Base-by-base conservation (phyloP, 768 basidiomycete genomes). In the Kwoniella dendrophila region DNA sequence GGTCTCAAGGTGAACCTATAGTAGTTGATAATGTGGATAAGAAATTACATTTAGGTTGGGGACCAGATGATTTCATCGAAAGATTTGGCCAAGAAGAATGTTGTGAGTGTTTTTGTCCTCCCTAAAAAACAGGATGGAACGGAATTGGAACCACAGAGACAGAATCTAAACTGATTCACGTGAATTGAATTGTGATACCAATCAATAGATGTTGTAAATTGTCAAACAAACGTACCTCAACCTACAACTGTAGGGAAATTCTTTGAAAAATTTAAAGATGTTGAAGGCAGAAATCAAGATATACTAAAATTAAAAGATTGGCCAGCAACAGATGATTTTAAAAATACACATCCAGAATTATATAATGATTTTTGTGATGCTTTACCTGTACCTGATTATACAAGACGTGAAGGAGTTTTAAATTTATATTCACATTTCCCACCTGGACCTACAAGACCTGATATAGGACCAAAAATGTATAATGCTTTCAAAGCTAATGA, bases 291-390 rank as follows among this genome's bases (percentile, higher is more conserved):
- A 86, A 34, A 40, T 24, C 41, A 49, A 30, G 52, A 32, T 20
- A 53, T 87, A 56, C 83, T 86, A 86, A 92, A 92, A 79, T 78
- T 93, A 63, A 92, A 91, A 85, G 94, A 98, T 80, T 98, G 94
- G 93, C 94, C 94, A 3, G 85, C 90, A 0, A 87, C 88, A 8
- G 84, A 85, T 2, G 92, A 95, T 66, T 95, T 98, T 81, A 87
- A 87, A 72, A 82, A 83, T 2, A 84, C 85, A 1, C 92, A 92
- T 75, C 94, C 93, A 0, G 87, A 88, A 54, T 81, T 96, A 11
- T 97, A 86, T 71, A 85, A 88, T 33, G 94, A 96, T 74, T 96
- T 95, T 74, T 86, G 84, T 64, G 79, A 84, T 16, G 87, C 88
- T 2, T 87, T 96, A 0, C 94, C 94, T 0, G 87, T 92, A 0